Percentiles rank a stretch among this genome's conserved stretches.
These are phyloP conservation scores for Furcasterigmium sp. DNA, from an alignment of 2,329 filamentous ascomycete species.

Conservation along the genomic window DNA sequence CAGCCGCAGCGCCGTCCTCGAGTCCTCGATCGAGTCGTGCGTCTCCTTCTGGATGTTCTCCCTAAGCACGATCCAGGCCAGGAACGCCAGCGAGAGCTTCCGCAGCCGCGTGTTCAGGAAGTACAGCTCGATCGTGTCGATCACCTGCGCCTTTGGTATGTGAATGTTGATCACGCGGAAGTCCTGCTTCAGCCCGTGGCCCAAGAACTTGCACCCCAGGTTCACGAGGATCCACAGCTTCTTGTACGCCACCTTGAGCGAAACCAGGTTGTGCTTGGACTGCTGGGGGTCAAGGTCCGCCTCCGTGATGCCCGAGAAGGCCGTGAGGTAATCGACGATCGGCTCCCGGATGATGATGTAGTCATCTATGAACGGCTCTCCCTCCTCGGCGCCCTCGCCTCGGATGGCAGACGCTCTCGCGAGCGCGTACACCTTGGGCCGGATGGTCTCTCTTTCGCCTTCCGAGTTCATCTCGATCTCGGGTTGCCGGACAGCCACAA, in stretches of 20 bases:
- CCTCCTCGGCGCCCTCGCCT: conserved; percentile 71
- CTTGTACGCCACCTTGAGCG: conserved; percentile 91
- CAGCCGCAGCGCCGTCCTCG: conserved; percentile 80
- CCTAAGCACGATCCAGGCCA: conserved; percentile 86
- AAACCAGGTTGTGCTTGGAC: conserved; percentile 78
- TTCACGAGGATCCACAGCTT: conserved; percentile 97
- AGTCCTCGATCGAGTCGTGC: conserved; percentile 95
- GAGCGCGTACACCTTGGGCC: conserved; percentile 83
- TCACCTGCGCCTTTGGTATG: conserved; percentile 81
- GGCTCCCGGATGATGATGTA: conserved; percentile 90
- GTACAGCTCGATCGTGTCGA: conserved; percentile 92
- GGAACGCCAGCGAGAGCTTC: conserved; percentile 85
- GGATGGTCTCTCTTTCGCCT: conserved; percentile 84
- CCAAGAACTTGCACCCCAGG: conserved; percentile 87
- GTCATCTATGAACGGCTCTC: conserved; percentile 89
- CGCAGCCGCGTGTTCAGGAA: conserved; percentile 75
- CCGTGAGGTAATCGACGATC: conserved; percentile 92
- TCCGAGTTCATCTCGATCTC: conserved; percentile 97
- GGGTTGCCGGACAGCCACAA: conserved; percentile 85
- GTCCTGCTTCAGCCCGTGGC: conserved; percentile 89
- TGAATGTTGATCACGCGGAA: conserved; percentile 98
- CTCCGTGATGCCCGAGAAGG: conserved; percentile 84
- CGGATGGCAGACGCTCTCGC: conserved; percentile 90
- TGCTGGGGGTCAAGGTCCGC: conserved; percentile 76
- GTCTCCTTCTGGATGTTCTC: conserved; percentile 90